phyloP scores from a whole-genome alignment of 176 grass and related monocot species.

The Raddia guianensis region DNA sequence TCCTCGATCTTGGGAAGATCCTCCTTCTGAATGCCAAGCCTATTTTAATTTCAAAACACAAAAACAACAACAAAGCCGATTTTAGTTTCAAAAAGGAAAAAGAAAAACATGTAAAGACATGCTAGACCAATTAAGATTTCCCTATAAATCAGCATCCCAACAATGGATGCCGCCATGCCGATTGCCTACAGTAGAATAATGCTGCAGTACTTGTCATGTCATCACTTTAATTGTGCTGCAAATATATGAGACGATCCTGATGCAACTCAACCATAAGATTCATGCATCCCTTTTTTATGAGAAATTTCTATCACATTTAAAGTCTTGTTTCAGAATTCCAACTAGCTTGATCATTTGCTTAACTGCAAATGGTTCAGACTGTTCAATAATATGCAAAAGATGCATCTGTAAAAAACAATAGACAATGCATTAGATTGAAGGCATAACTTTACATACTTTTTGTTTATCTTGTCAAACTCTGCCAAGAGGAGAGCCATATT shows the following conservation, averaged over 20 bases:
- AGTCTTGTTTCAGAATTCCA: not conserved
- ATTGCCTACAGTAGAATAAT: constrained; percentile 7
- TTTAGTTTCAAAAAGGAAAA: constrained; percentile 42
- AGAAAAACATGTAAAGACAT: constrained; percentile 12
- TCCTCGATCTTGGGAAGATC: constrained; percentile 89
- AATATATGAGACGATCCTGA: not conserved
- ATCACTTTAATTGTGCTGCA: not conserved
- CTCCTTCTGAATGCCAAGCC: constrained; percentile 78
- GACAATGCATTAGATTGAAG: constrained; percentile 19
- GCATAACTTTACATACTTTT: constrained; percentile 61
- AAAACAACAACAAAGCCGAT: constrained; percentile 51
- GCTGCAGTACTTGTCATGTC: not conserved
- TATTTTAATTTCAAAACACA: constrained; percentile 46
- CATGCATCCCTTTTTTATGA: not conserved
- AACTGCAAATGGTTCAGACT: not conserved
- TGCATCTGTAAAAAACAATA: not conserved
- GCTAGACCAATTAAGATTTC: not conserved
- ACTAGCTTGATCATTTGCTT: not conserved
- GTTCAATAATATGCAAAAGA: constrained; percentile 1
- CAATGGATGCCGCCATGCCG: not conserved
- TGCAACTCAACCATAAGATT: not conserved
- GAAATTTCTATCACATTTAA: not conserved
- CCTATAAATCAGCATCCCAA: not conserved
- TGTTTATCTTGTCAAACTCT: constrained; percentile 93
- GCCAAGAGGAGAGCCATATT: constrained; percentile 74